phyloP scores from a whole-genome alignment of 805 yeast genomes.

The Cyberlindnera japonica region DNA sequence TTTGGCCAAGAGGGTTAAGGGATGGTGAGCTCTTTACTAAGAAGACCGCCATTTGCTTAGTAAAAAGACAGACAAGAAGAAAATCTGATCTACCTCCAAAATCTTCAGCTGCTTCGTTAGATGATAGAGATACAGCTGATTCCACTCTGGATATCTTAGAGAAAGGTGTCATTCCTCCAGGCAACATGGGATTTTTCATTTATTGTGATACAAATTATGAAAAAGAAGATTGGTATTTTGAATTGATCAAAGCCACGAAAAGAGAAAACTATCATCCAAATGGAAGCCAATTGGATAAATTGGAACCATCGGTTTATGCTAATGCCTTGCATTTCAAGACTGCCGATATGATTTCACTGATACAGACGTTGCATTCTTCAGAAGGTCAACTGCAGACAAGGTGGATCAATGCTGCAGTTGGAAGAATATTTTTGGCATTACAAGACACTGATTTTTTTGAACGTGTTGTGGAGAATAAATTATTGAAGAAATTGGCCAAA shows the following conservation, averaged over 20 bases:
- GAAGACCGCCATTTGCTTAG: constrained; percentile 71
- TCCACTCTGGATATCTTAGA: constrained; percentile 25
- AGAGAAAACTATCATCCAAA: constrained; percentile 26
- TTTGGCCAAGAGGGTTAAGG: constrained; percentile 78
- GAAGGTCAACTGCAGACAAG: constrained; percentile 80
- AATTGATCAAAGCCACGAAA: constrained; percentile 74
- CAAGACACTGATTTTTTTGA: constrained; percentile 70
- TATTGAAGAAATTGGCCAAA: constrained; percentile 70
- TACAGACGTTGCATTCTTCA: constrained; percentile 73
- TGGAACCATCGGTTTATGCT: constrained; percentile 66
- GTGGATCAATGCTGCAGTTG: constrained; percentile 88
- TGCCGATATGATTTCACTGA: constrained; percentile 64
- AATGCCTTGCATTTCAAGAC: constrained; percentile 70
- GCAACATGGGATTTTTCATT: constrained; percentile 47
- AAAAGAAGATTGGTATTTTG: constrained; percentile 93
- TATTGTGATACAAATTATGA: constrained; percentile 75
- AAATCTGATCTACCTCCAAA: constrained; percentile 32
- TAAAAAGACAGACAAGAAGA: constrained; percentile 41
- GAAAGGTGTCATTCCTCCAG: constrained; percentile 28
- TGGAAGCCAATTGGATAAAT: constrained; percentile 27
- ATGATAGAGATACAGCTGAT: constrained; percentile 5
- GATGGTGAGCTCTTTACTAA: constrained; percentile 83
- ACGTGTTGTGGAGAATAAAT: constrained; percentile 49
- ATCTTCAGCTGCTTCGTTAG: constrained; percentile 27
- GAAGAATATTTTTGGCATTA: constrained; percentile 73